Base-by-base conservation (phyloP, 2,329 filamentous ascomycete genomes). In the Nectriaceae sp. region DNA sequence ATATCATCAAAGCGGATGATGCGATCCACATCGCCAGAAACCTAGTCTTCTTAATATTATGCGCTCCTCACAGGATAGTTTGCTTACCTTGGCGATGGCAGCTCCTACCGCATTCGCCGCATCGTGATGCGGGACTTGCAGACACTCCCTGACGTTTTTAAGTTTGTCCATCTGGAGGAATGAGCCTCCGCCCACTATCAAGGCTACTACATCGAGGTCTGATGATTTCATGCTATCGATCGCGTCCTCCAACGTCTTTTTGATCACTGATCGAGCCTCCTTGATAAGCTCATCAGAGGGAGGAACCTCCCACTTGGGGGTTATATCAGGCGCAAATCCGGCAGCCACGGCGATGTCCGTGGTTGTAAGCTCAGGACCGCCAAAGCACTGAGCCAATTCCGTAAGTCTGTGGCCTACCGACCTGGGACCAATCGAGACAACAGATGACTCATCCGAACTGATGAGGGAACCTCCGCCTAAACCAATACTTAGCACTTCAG, bases 381-480 rank as follows among this genome's bases (percentile, higher is more conserved):
- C 46, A 39, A 43, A 48, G 40, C 31, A 26, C 10, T 43, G 40
- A n/a, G 40, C 40, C 16, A 43, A 18, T 6, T 11, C 8, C 4
- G 3, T 15, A 3, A 48, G 4, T 11, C 18, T 29, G 18, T 48
- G 18, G 3, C 46, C 46, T 4, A 48, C 40, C 3, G 20, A 29
- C 15, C 40, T 40, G 5, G 46, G 46, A 19, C 46, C 46, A 11
- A 48, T 35, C 6, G 22, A n/a, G 5, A 21, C 16, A 5, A 5
- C 18, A 15, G 15, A 18, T 37, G n/a, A n/a, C 16, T 44, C 24
- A 4, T n/a, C 16, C 8, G 16, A 4, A 10, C 20, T 11, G 18
- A 44, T n/a, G 11, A 22, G 18, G n/a, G 35, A 48, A 4, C 46
- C 46, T 24, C 46, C 46, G 10, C 41, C 24, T 11, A 36, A n/a